These are phyloP conservation scores for Ceratobasidium sp. DNA, from an alignment of 1,284 basidiomycete genomes.

Conservation along the genomic window DNA sequence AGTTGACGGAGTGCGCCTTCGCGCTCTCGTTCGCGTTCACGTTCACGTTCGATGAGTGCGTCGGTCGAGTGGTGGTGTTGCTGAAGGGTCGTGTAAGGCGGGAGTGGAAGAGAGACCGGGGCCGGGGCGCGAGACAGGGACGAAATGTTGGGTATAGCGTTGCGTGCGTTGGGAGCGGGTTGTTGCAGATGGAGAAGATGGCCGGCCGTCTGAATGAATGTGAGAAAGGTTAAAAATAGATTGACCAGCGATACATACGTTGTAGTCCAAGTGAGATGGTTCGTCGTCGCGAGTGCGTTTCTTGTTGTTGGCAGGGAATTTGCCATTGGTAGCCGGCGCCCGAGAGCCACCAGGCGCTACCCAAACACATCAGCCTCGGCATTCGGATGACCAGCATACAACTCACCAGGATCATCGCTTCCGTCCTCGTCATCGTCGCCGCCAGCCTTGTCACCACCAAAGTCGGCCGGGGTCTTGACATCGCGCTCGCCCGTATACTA, in stretches of 20 bases:
- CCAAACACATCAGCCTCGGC: not conserved
- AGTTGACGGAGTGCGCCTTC: constrained; percentile 36
- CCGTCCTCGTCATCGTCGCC: constrained; percentile 56
- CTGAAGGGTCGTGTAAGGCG: constrained; percentile 9
- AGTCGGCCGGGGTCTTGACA: constrained; percentile 56
- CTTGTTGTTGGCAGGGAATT: constrained; percentile 21
- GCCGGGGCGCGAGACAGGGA: constrained; percentile 21
- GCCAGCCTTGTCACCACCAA: constrained; percentile 51
- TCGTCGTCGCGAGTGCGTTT: constrained; percentile 32
- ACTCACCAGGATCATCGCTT: constrained; percentile 51
- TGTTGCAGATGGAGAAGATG: constrained; percentile 28
- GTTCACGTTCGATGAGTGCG: constrained; percentile 34
- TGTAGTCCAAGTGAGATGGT: constrained; percentile 22
- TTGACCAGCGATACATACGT: not conserved
- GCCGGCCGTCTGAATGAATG: not conserved
- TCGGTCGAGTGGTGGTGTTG: constrained; percentile 14
- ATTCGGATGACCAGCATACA: not conserved
- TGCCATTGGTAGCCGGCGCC: not conserved
- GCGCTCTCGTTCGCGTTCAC: constrained; percentile 31
- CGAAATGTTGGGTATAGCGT: constrained; percentile 13
- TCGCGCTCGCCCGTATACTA: constrained; percentile 63
- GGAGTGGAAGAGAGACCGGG: constrained; percentile 18
- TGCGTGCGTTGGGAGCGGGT: not conserved
- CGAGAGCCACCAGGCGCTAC: not conserved
- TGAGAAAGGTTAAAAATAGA: not conserved